phyloP scores from a whole-genome alignment of 2,329 filamentous ascomycete species.

The Aspergillus latus region DNA sequence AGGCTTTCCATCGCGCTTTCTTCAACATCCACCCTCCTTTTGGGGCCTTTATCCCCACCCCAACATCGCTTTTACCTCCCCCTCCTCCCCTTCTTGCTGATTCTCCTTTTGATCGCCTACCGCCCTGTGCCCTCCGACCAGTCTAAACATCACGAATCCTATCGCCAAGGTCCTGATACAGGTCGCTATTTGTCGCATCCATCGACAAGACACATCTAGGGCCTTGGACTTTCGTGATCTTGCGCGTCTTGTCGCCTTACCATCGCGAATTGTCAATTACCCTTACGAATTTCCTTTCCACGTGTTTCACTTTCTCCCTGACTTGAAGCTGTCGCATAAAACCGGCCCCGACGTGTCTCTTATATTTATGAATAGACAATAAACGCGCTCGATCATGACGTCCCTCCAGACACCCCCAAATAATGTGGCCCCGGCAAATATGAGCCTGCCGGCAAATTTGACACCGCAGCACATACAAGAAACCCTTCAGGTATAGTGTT shows the following conservation, averaged over 20 bases:
- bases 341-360: conserved; percentile 17
- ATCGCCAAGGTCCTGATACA: conserved; percentile 36
- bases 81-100: conserved; percentile 19
- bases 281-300: conserved; percentile 16
- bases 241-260: conserved; percentile 24
- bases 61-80: conserved; percentile 21
- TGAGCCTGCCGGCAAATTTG: conserved; percentile 63
- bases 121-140: conserved; percentile 21
- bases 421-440: conserved; percentile 65
- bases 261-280: conserved; percentile 27
- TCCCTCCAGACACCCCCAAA: conserved; percentile 71
- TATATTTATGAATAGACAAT: conserved; percentile 34
- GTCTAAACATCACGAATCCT: conserved; percentile 34
- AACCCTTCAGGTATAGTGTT: conserved; percentile 53
- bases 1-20: conserved; percentile 33
- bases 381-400: conserved; percentile 62
- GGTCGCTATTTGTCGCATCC: conserved; percentile 27
- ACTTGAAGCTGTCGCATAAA: conserved; percentile 25
- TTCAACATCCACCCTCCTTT: conserved; percentile 29
- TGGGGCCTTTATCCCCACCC: conserved; percentile 21
- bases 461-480: conserved; percentile 78
- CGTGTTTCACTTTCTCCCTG: conserved; percentile 21
- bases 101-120: conserved; percentile 25
- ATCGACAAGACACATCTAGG: conserved; percentile 23
- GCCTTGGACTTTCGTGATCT: conserved; percentile 22